Evolutionary conservation across 768 basidiomycete species (phyloP).

Genomic region (Coprinopsis sp.): DNA sequence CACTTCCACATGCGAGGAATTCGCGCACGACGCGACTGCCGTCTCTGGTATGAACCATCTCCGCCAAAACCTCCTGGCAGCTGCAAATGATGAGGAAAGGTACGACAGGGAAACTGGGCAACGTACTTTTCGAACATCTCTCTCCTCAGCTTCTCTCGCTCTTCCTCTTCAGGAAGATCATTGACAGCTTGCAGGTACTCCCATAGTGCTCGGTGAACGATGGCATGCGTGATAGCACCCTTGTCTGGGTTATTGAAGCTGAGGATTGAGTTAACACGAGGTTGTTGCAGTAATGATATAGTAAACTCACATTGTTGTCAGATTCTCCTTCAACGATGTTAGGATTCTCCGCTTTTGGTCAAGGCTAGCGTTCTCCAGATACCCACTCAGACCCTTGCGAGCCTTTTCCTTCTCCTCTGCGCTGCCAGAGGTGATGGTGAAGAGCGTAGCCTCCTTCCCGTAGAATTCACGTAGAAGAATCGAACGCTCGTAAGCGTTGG

Average conservation of each 20-base stretch:
- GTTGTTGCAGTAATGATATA: conserved; percentile 2
- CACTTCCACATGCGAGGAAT: conserved; percentile 75
- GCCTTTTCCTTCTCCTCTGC: conserved; percentile 59
- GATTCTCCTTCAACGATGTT: conserved; percentile 63
- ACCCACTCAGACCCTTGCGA: conserved; percentile 62
- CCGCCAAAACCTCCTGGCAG: conserved; percentile 80
- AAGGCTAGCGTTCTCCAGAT: conserved; percentile 58
- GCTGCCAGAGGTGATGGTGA: conserved; percentile 51
- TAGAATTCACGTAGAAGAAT: conserved; percentile 84
- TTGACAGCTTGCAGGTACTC: conserved; percentile 73
- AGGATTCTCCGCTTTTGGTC: conserved; percentile 68
- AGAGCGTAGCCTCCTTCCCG: conserved; percentile 80
- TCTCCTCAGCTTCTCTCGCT: conserved; percentile 66
- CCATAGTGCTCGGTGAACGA: conserved; percentile 84
- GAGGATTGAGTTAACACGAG: neutral
- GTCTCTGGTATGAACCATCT: conserved; percentile 93
- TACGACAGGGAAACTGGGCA: neutral
- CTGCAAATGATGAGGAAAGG: conserved; percentile 29
- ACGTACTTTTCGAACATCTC: conserved; percentile 79
- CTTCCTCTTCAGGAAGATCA: conserved; percentile 53
- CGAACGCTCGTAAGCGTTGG: conserved; percentile 79
- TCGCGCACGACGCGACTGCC: conserved; percentile 84
- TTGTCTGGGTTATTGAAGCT: conserved; percentile 94
- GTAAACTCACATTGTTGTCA: conserved; percentile 63
- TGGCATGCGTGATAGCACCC: conserved; percentile 78